phyloP scores from a whole-genome alignment of 2,329 filamentous ascomycete genomes.

The Fusarium napiforme region DNA sequence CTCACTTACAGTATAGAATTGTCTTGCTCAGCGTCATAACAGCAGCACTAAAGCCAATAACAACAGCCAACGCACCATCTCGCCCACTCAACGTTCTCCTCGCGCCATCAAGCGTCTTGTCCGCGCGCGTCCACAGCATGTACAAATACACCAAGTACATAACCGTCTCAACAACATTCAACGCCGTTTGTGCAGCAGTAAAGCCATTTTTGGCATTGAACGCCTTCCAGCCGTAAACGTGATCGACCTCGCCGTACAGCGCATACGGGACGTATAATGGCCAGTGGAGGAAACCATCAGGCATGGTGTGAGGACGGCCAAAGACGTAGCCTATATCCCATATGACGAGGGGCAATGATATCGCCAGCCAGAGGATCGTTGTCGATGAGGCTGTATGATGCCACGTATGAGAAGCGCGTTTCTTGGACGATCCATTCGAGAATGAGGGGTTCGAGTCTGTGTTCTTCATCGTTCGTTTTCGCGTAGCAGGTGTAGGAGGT shows the following conservation, averaged over 20 bases:
- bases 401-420: constrained; percentile 45
- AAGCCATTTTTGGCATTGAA: constrained; percentile 77
- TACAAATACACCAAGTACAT: constrained; percentile 70
- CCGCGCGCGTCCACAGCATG: constrained; percentile 47
- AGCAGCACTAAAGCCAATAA: constrained; percentile 63
- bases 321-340: constrained; percentile 88
- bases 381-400: constrained; percentile 58
- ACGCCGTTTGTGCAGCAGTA: constrained; percentile 75
- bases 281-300: constrained; percentile 76
- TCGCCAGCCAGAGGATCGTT: constrained; percentile 74
- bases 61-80: constrained; percentile 56
- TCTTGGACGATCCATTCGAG: constrained; percentile 17
- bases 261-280: constrained; percentile 82
- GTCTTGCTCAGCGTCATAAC: constrained; percentile 73
- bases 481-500: constrained; percentile 26
- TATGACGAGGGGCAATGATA: constrained; percentile 80
- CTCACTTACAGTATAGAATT: constrained; percentile 66
- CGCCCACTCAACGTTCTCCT: constrained; percentile 55
- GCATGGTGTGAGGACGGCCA: constrained; percentile 83
- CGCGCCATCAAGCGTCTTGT: constrained; percentile 21
- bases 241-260: constrained; percentile 82
- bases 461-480: constrained; percentile 29
- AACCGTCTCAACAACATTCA: constrained; percentile 76
- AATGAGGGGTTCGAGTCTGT: background rate
- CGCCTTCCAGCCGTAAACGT: constrained; percentile 83